These are phyloP conservation scores for Multifurca ochricompacta DNA, from an alignment of 768 basidiomycete species.

Conservation along the genomic window DNA sequence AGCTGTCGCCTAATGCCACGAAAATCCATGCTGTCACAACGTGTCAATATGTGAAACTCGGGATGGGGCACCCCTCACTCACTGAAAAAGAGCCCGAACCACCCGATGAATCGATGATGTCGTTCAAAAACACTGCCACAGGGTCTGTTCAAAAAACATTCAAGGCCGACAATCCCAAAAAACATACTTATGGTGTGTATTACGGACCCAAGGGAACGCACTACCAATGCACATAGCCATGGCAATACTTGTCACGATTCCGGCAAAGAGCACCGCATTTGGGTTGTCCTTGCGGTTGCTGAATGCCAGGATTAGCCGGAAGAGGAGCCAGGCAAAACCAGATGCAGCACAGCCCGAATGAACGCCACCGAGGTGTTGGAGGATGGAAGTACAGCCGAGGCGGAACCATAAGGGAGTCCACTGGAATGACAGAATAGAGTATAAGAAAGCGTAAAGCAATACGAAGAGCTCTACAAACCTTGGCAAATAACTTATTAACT, in stretches of 20 bases:
- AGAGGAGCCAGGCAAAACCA: constrained; percentile 61
- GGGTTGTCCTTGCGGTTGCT: constrained; percentile 40
- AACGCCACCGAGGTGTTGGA: constrained; percentile 66
- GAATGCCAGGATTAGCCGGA: constrained; percentile 53
- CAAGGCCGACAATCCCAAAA: background rate
- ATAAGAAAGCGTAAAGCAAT: background rate
- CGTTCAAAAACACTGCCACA: constrained; percentile 62
- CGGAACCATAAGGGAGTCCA: constrained; percentile 37
- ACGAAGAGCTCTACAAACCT: constrained; percentile 24
- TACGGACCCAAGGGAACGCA: constrained; percentile 74
- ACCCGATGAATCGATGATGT: constrained; percentile 73
- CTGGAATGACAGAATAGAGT: constrained; percentile 20
- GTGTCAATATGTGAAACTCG: background rate
- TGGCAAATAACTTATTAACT: constrained; percentile 32
- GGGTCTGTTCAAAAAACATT: constrained; percentile 1
- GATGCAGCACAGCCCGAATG: constrained; percentile 70
- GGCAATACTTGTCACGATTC: constrained; percentile 48
- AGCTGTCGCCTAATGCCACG: constrained; percentile 59
- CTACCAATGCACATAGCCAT: constrained; percentile 54
- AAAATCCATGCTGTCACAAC: constrained; percentile 44
- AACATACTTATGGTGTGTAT: constrained; percentile 71
- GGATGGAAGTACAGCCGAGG: constrained; percentile 30
- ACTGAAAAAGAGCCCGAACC: constrained; percentile 51
- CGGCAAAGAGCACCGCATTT: constrained; percentile 51
- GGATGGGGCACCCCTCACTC: constrained; percentile 22